Base-by-base conservation (phyloP, 176 grass and related monocot species). In the Musa acuminata region DNA sequence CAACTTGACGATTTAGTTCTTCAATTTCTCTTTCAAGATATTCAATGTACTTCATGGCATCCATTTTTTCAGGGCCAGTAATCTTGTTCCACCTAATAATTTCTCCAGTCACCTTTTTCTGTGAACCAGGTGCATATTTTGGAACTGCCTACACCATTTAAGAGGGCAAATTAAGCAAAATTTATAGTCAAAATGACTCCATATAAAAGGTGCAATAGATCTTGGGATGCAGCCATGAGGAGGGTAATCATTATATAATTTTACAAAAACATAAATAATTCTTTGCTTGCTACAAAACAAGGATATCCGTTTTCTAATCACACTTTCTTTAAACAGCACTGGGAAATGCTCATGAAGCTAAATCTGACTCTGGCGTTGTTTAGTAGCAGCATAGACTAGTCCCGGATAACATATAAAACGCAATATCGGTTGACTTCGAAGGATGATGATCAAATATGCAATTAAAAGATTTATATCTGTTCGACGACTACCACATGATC, bases 71-170 rank as follows among this genome's bases (percentile, higher is more conserved):
- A 79, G 87, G 79, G 79, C 94, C 94, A 60, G 90, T 97, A 55
- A 80, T 48, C 72, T 91, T 85, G 78, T 97, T 97, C 94, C 94
- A 97, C 49, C 94, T 89, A 67, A 97, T 97, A 77, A 97, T 87
- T 88, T 97, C 90, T 70, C 90, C 94, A 2, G 72, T 82, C 7
- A 97, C 87, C 53, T 93, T 97, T 82, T 97, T 93, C 77, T 97
- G 83, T 21, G 90, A 88, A 29, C 93, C 90, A 83, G 89, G 87
- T 53, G 93, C 85, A 9, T 93, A 92, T 83, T 89, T 90, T 78
- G 81, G 59, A 52, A 74, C 81, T 77, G 77, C 85, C 90, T 97
- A 79, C 62, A 82, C 70, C 63, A 16, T 13, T 24, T 55, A 84
- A n/a, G 21, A 59, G 43, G 48, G 16, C 35, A 70, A 76, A 70